phyloP scores from a whole-genome alignment of 768 basidiomycete species.

The Leccinellum albellum region DNA sequence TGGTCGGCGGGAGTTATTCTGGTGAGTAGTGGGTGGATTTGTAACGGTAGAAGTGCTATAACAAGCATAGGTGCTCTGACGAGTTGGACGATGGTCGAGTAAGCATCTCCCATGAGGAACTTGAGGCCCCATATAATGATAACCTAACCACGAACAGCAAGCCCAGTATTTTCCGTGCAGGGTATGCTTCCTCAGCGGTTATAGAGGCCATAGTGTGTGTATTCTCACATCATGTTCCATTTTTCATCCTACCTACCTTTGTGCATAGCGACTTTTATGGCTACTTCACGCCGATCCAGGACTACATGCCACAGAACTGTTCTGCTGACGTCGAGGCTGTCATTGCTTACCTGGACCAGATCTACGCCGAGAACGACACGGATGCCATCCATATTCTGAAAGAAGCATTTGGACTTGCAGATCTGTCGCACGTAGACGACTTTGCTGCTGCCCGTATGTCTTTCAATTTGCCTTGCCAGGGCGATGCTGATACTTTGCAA shows the following conservation, averaged over 20 bases:
- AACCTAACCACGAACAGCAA: conserved; percentile 27
- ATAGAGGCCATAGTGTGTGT: conserved; percentile 43
- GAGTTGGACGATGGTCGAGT: conserved; percentile 71
- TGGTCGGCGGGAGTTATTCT: conserved; percentile 43
- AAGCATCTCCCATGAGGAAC: conserved; percentile 13
- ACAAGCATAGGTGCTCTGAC: conserved; percentile 38
- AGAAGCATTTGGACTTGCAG: not conserved
- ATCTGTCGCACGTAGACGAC: not conserved
- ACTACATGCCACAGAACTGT: not conserved
- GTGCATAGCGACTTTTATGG: not conserved
- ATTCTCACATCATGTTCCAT: not conserved
- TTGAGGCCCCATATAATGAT: no score
- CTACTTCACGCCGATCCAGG: not conserved
- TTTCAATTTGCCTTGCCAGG: not conserved
- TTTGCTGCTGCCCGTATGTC: not conserved
- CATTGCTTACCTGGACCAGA: not conserved
- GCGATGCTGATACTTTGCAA: conserved; percentile 7
- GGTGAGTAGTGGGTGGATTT: conserved; percentile 11
- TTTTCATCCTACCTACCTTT: not conserved
- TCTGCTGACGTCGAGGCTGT: not conserved
- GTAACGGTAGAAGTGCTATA: not conserved
- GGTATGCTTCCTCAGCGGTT: conserved; percentile 45
- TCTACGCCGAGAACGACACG: conserved; percentile 27
- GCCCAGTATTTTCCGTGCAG: conserved; percentile 39
- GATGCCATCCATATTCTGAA: not conserved